Base-by-base conservation (phyloP, 768 basidiomycete species). In the Mycena floridula region DNA sequence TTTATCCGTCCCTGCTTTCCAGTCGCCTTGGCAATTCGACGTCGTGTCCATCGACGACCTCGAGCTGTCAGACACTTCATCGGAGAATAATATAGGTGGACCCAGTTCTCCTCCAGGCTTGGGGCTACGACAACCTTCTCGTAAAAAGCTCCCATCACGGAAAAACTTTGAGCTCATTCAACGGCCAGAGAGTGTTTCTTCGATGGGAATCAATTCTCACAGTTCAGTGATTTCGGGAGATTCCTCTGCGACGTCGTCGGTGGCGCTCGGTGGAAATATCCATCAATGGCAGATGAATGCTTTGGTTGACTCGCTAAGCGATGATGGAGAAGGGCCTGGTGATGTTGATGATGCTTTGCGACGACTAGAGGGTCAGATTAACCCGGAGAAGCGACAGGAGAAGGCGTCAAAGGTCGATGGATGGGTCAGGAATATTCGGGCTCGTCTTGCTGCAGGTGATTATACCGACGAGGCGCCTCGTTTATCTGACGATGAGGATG, bases 221-320 rank as follows among this genome's bases (percentile, higher is more conserved):
- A 76, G 76, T 28, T 85, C 82, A 3, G 60, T 81, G 43, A 69
- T 66, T 20, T 84, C 76, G 24, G 74, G 41, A 5, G 40, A 61
- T 44, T 69, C 54, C 36, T 75, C 67, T 12, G 67, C 63, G 8
- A 52, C 65, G 8, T 70, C 76, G 9, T 65, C 68, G 0, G 57
- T 60, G 7, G 67, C 65, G 16, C 60, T 77, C 4, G 74, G 70
- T 2, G 70, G 66, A 1, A 65, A 64, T 23, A 79, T 89, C 15
- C 78, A 82, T n/a, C 79, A 81, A 43, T 91, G 89, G 89, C 89
- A 90, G 53, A 68, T 88, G 63, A 85, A 86, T 55, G 82, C 85
- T 22, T 64, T 90, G 28, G 71, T 90, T 9, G 84, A 89, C 55
- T 81, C 77, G 28, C 65, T 86, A 51, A 85, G 78, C 49, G 81